Evolutionary conservation across 495 filamentous ascomycete genomes (phyloP), one percentile per base, ranked within the genome.

Genomic region (Penicillium daleae): DNA sequence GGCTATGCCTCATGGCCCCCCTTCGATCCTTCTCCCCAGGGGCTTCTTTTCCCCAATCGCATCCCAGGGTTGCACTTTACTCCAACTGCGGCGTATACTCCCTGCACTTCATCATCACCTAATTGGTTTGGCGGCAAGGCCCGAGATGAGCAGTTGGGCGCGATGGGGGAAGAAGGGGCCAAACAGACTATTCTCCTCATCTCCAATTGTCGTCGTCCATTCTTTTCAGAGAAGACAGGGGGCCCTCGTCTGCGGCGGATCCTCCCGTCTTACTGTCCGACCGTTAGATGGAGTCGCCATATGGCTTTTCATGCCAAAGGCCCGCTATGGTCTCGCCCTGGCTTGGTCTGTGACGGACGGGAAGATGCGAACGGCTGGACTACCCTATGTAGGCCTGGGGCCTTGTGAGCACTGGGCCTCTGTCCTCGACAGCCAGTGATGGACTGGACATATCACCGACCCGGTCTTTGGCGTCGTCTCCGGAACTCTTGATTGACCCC

Each of bases 231-330:
- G 49, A 2, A 22, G 56, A 44, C 49, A 56, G 56, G 57, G 50
- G 19, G 1, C 19, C 31, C 27, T 50, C 31, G 24, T 53, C 39
- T 21, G 19, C 21, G 21, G 54, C 65, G 65, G 68, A 62, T 70
- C 65, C 52, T 65, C 68, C 68, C 68, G 68, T 61, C 19, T 12
- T 40, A 8, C 49, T 55, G 50, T 53, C 33, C 46, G 54, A 54
- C 67, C 67, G 65, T 70, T 63, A 63, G 62, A 68, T 62, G 65
- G 65, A 57, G 62, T 51, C 58, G 37, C 53, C 60, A 56, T 62
- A 51, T 55, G 51, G 51, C 52, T 26, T 26, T 46, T 12, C 53
- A 21, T 40, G 61, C 26, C 22, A 62, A 66, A 60, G 66, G 60
- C 57, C 68, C 60, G 65, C 68, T 54, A 59, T 62, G 62, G 52